Evolutionary conservation across 1,284 basidiomycete genomes (phyloP).

Genomic region (Retiboletus fuscus): DNA sequence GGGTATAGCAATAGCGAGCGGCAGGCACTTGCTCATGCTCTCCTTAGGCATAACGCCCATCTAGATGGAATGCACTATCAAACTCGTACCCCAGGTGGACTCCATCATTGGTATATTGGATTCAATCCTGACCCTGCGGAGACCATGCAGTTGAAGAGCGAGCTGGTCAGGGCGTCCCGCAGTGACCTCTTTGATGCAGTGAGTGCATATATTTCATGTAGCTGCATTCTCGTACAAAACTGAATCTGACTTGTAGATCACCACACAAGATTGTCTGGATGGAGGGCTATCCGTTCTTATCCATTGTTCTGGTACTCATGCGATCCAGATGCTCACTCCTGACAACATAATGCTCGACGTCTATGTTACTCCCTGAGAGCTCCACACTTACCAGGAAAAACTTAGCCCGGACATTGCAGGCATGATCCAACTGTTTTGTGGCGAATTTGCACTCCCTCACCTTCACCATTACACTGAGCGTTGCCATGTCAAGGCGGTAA

Average conservation of each 20-base stretch:
- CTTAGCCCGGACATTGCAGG: neutral
- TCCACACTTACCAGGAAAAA: neutral
- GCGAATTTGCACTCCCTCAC: constrained; percentile 25
- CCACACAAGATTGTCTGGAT: neutral
- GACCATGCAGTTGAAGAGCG: neutral
- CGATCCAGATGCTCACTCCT: neutral
- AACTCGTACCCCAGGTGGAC: neutral
- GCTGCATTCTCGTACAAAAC: too few species aligned
- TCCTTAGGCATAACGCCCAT: neutral
- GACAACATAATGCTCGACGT: neutral
- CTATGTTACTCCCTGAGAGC: neutral
- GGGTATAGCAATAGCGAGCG: neutral
- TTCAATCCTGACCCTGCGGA: neutral
- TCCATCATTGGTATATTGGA: neutral
- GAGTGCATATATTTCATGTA: neutral
- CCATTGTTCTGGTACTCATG: neutral
- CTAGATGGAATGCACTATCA: neutral
- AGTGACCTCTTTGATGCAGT: neutral
- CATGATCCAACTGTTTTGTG: constrained; percentile 16
- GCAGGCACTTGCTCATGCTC: neutral
- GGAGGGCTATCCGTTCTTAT: constrained; percentile 2
- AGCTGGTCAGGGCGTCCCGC: neutral
- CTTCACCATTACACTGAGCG: constrained; percentile 12
- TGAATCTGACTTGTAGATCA: neutral
- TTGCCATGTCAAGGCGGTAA: constrained; percentile 15